These are phyloP conservation scores for Salix dunnii DNA, from an alignment of 345 rosid species.

Conservation along the genomic window DNA sequence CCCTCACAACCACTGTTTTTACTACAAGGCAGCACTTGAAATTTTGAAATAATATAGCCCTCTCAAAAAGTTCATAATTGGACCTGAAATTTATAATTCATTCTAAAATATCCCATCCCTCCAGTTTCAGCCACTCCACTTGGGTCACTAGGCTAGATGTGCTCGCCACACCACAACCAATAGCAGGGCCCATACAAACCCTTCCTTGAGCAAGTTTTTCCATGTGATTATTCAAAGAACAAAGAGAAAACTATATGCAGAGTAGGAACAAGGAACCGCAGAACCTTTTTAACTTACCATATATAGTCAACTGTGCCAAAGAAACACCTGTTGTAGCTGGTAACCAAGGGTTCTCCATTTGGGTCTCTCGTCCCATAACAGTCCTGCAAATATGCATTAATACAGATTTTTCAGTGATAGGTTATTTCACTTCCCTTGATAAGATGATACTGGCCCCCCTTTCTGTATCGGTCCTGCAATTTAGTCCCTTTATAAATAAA, in stretches of 20 bases:
- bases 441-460: not conserved
- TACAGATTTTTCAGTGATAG: not conserved
- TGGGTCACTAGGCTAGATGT: not conserved
- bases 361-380: constrained; percentile 62
- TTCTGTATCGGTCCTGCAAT: too few relatives aligned
- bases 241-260: not conserved
- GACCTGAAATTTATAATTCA: not conserved
- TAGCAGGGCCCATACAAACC: too few relatives aligned
- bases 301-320: constrained; percentile 93
- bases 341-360: constrained; percentile 75
- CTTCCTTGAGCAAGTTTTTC: not conserved
- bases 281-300: constrained; percentile 47
- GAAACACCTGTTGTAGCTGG: constrained; percentile 86
- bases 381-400: constrained; percentile 44
- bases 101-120: not conserved
- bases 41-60: not conserved
- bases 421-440: not conserved
- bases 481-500: not conserved
- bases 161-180: not conserved
- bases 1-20: not conserved
- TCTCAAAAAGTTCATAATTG: not conserved
- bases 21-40: not conserved
- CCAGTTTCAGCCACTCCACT: too few relatives aligned
- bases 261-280: not conserved
- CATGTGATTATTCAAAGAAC: not conserved